Conservation (phyloP, 495 filamentous ascomycete genomes). For the Neurospora pannonica region DNA sequence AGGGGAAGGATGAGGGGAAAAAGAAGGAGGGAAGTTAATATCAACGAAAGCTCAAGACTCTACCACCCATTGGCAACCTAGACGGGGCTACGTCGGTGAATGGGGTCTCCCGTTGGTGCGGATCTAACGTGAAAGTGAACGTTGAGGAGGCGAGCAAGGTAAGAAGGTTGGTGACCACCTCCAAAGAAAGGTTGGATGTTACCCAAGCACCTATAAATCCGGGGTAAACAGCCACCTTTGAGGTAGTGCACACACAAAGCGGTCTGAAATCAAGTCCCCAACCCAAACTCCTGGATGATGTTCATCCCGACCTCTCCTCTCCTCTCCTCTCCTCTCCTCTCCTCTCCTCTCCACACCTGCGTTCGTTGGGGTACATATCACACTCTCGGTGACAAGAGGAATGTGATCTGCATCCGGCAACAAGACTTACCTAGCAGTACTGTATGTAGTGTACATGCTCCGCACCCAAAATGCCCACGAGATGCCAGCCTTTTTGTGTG, state of each 20-base stretch:
- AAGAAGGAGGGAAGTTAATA: not conserved
- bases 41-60: not conserved
- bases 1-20: not conserved
- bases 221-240: not conserved
- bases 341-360: not conserved
- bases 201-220: not conserved
- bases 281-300: not conserved
- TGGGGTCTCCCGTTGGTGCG: not conserved
- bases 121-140: not conserved
- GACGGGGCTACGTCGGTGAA: not conserved
- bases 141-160: not conserved
- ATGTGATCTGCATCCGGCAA: not conserved
- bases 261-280: not conserved
- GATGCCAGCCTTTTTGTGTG: not conserved
- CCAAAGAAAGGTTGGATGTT: not conserved
- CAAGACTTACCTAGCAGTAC: not conserved
- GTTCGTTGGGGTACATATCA: not conserved
- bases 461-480: not conserved
- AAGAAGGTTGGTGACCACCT: not conserved
- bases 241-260: not conserved
- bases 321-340: not conserved
- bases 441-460: not conserved
- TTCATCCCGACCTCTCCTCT: not conserved
- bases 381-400: not conserved
- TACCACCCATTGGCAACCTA: not conserved